Conservation (phyloP, 2,329 filamentous ascomycete species). For the Ceratocystis colombiana region DNA sequence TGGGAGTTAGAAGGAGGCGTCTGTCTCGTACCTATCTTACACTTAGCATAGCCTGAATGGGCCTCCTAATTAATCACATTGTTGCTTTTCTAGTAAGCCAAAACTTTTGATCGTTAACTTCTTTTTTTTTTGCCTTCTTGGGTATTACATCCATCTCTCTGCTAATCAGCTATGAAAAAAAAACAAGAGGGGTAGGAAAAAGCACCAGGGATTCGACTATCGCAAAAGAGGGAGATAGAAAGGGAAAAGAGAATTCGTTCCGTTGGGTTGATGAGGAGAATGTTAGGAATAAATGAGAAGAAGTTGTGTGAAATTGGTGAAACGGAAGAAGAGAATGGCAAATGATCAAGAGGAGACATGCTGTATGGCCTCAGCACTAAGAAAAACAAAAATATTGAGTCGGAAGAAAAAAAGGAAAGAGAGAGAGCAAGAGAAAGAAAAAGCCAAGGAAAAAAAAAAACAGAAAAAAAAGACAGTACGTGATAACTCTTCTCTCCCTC, state of each 20-base stretch:
- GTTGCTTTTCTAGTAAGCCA: not conserved
- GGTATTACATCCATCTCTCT: constrained; percentile 25
- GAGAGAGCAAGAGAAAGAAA: constrained; percentile 10
- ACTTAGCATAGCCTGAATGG: too few relatives aligned
- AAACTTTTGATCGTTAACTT: constrained; percentile 22
- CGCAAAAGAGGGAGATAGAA: constrained; percentile 10
- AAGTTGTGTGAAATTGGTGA: constrained; percentile 13
- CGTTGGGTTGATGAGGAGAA: not conserved
- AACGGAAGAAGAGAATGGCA: constrained; percentile 15
- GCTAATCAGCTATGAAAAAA: constrained; percentile 23
- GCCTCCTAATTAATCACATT: too few relatives aligned
- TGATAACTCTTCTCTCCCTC: not conserved
- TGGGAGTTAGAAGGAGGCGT: too few relatives aligned
- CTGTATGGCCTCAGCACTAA: constrained; percentile 20
- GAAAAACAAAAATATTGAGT: constrained; percentile 13
- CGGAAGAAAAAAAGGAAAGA: constrained; percentile 9
- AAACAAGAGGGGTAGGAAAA: constrained; percentile 14
- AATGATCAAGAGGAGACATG: constrained; percentile 14
- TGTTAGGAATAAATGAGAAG: constrained; percentile 8
- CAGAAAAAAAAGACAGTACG: constrained; percentile 16
- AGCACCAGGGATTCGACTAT: constrained; percentile 8
- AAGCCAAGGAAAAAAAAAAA: constrained; percentile 19
- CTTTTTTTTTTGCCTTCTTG: constrained; percentile 24
- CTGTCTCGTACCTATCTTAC: too few relatives aligned
- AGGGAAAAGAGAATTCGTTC: constrained; percentile 13